Percentiles rank a stretch among this genome's conserved stretches.
These are phyloP conservation scores for Baorangia bicolor DNA, from an alignment of 768 basidiomycete genomes.

Conservation along the genomic window DNA sequence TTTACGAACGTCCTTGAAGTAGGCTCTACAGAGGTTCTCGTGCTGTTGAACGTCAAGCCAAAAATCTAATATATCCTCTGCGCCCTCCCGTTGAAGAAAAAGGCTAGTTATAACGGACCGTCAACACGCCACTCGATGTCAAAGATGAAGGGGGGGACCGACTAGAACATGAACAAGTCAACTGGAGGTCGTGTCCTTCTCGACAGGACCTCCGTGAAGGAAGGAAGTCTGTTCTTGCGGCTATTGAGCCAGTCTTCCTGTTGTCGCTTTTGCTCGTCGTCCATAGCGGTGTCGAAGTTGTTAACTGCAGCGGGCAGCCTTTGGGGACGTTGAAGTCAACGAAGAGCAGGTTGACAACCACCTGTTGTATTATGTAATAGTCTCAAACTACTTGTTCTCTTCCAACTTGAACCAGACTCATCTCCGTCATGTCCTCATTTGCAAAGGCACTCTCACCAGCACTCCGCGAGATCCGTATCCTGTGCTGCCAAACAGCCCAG, in stretches of 20 bases:
- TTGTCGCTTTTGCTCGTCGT: conserved; percentile 49
- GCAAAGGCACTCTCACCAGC: conserved; percentile 75
- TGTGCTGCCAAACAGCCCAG: conserved; percentile 74
- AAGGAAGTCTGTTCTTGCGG: conserved; percentile 77
- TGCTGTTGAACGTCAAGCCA: conserved; percentile 99
- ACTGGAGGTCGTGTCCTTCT: conserved; percentile 91
- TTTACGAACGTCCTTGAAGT: conserved; percentile 98
- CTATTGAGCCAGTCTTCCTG: conserved; percentile 75
- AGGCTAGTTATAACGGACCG: conserved; percentile 50
- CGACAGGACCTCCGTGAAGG: conserved; percentile 88
- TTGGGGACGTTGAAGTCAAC: conserved; percentile 18
- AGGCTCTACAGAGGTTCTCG: conserved; percentile 96
- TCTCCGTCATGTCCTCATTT: conserved; percentile 55
- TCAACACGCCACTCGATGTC: conserved; percentile 2
- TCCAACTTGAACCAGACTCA: conserved; percentile 11
- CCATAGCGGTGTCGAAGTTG: conserved; percentile 35
- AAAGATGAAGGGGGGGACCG: conserved; percentile 36
- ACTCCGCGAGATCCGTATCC: conserved; percentile 75
- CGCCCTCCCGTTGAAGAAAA: conserved; percentile 92
- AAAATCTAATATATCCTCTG: conserved; percentile 96
- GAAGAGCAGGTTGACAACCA: conserved; percentile 16
- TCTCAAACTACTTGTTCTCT: not conserved
- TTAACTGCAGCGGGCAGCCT: conserved; percentile 16
- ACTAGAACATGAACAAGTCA: conserved; percentile 99
- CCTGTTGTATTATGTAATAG: conserved; percentile 29